phyloP scores from a whole-genome alignment of 2,329 filamentous ascomycete genomes.

The Talaromyces sp. region DNA sequence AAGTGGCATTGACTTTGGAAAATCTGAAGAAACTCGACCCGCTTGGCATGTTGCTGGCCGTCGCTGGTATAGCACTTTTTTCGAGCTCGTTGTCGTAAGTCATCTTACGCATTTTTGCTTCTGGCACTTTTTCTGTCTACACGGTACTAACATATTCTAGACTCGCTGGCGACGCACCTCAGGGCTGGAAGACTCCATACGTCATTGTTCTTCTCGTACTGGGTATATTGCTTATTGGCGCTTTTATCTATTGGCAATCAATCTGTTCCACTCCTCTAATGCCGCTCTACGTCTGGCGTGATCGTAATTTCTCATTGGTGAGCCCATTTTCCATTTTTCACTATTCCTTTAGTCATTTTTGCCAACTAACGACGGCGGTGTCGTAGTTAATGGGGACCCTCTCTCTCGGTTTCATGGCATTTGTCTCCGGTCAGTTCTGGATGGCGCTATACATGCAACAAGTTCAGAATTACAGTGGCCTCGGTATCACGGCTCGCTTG shows the following conservation, averaged over 20 bases:
- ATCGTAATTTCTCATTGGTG: slow-evolving; percentile 62
- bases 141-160: slow-evolving; percentile 23
- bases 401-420: slow-evolving; percentile 60
- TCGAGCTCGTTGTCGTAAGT: slow-evolving; percentile 57
- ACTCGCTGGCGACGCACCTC: slow-evolving; percentile 52
- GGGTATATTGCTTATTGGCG: slow-evolving; percentile 53
- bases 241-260: slow-evolving; percentile 62
- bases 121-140: background rate
- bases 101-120: background rate
- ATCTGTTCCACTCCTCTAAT: slow-evolving; percentile 50
- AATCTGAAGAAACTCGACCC: slow-evolving; percentile 59
- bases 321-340: slow-evolving; percentile 20
- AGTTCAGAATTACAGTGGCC: slow-evolving; percentile 50
- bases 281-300: slow-evolving; percentile 55
- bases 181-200: slow-evolving; percentile 61
- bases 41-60: slow-evolving; percentile 57
- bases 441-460: slow-evolving; percentile 63
- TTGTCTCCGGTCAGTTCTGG: slow-evolving; percentile 60
- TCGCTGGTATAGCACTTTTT: slow-evolving; percentile 63
- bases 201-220: slow-evolving; percentile 61
- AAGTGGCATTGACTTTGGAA: slow-evolving; percentile 41
- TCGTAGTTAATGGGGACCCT: slow-evolving; percentile 53
- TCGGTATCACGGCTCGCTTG: slow-evolving; percentile 60
- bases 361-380: background rate
- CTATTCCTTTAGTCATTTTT: background rate